Evolutionary conservation across 2,329 filamentous ascomycete species (phyloP).

Genomic region (Pseudocercospora macadamiae): DNA sequence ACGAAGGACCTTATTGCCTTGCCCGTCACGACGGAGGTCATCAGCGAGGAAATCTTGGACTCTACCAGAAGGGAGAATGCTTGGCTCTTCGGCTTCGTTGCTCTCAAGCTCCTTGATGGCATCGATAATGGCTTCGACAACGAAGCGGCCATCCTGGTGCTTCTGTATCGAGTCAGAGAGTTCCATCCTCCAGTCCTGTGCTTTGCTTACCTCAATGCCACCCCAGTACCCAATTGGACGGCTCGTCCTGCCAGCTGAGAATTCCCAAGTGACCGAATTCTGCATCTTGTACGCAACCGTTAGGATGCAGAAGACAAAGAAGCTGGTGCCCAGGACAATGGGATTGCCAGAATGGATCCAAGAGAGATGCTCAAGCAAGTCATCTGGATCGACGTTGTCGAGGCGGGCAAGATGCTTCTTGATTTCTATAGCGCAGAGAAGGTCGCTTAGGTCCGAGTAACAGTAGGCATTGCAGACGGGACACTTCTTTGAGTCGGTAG

Average conservation of each 20-base stretch:
- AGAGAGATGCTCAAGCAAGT: background rate
- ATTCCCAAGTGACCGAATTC: too few species aligned
- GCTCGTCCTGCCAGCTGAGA: too few species aligned
- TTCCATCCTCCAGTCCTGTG: too few species aligned
- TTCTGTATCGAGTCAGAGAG: too few species aligned
- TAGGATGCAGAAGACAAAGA: background rate
- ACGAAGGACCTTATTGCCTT: background rate
- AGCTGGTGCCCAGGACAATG: too few species aligned
- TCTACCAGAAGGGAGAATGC: background rate
- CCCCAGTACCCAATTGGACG: too few species aligned
- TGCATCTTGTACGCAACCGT: background rate
- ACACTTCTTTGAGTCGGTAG: too few species aligned
- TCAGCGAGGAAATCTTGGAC: background rate
- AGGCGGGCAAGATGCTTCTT: background rate
- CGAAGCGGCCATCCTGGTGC: background rate
- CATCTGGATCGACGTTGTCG: too few species aligned
- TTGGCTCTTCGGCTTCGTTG: background rate
- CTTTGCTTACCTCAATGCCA: too few species aligned
- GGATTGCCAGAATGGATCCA: too few species aligned
- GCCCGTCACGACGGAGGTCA: background rate
- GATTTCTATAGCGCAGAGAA: background rate
- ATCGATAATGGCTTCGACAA: background rate
- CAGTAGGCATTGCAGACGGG: too few species aligned
- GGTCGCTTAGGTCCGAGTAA: too few species aligned
- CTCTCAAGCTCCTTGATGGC: background rate